Conservation (phyloP, 2,329 filamentous ascomycete species). For the Fusarium nodosum region DNA sequence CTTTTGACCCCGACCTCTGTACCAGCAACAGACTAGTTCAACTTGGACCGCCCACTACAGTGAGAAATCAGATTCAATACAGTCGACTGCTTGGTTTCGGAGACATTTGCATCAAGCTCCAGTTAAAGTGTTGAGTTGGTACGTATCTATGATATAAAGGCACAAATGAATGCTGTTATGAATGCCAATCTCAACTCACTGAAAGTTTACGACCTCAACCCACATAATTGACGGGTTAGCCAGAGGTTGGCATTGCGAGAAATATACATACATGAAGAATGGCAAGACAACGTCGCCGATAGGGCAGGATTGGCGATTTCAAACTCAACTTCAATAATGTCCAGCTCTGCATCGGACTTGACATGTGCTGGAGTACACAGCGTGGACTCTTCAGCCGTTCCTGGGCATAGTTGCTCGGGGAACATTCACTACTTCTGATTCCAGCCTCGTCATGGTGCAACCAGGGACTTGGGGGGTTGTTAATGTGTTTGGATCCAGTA, state of each 20-base stretch:
- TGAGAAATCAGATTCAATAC: constrained; percentile 17
- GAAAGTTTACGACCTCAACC: no score
- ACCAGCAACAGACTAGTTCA: constrained; percentile 22
- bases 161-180: constrained; percentile 24
- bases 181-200: constrained; percentile 26
- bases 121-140: constrained; percentile 1
- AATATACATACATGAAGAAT: neutral
- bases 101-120: constrained; percentile 22
- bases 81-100: constrained; percentile 24
- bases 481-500: neutral
- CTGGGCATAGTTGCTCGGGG: constrained; percentile 9
- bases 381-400: constrained; percentile 2
- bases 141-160: constrained; percentile 7
- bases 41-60: constrained; percentile 12
- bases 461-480: neutral
- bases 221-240: no score
- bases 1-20: no score
- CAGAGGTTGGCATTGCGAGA: neutral
- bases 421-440: constrained; percentile 13
- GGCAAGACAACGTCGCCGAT: constrained; percentile 8
- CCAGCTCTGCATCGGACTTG: neutral
- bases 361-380: neutral
- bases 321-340: neutral
- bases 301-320: neutral
- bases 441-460: constrained; percentile 4